Evolutionary conservation across 345 rosid species (phyloP).

Genomic region (Pugionium cornutum): DNA sequence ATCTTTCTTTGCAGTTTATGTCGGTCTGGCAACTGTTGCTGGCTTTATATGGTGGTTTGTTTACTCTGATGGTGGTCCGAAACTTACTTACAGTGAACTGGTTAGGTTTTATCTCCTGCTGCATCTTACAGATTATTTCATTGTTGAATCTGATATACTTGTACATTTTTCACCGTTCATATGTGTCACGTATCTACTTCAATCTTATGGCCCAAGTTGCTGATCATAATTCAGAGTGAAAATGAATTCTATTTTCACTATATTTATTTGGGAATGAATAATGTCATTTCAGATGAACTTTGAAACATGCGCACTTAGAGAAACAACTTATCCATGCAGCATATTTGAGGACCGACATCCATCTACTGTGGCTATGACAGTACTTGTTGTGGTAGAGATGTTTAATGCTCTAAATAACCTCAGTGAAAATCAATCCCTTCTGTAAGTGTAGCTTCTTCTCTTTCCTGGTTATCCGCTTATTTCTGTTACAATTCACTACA

Average conservation of each 20-base stretch:
- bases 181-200: neutral
- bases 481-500: constrained; percentile 11
- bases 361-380: constrained; percentile 96
- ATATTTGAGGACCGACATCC: constrained; percentile 95
- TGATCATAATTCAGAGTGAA: neutral
- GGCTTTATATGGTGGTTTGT: constrained; percentile 99
- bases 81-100: constrained; percentile 80
- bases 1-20: constrained; percentile 70
- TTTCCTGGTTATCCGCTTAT: constrained; percentile 10
- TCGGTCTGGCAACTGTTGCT: constrained; percentile 97
- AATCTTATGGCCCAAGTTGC: constrained; percentile 10
- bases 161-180: constrained; percentile 18
- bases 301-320: constrained; percentile 84
- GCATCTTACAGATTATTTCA: constrained; percentile 15
- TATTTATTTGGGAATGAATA: constrained; percentile 10
- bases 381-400: constrained; percentile 99
- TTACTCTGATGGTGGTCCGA: constrained; percentile 85
- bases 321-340: constrained; percentile 87
- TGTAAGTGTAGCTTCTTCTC: constrained; percentile 58
- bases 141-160: constrained; percentile 6
- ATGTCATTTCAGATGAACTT: constrained; percentile 76
- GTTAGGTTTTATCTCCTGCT: constrained; percentile 47
- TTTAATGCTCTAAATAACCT: constrained; percentile 98
- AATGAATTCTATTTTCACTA: neutral
- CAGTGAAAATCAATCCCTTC: constrained; percentile 93